phyloP scores from a whole-genome alignment of 129 eudicot genomes.

The Ambrosia artemisiifolia region DNA sequence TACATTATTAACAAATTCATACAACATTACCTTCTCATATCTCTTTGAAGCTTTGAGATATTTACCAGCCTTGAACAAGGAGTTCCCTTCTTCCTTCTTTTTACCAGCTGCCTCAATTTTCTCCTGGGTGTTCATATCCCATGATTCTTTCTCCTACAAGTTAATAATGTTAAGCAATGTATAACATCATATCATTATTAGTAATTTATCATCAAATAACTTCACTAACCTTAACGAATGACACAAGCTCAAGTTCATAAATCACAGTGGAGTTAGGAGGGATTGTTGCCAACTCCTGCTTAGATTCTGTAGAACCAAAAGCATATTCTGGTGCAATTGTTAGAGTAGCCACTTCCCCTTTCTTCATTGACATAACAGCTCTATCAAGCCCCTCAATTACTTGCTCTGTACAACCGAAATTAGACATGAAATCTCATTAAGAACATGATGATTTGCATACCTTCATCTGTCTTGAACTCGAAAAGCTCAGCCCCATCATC shows the following conservation, averaged over 20 bases:
- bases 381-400: constrained; percentile 84
- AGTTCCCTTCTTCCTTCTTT: constrained; percentile 94
- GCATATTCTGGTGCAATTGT: constrained; percentile 78
- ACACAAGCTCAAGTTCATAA: constrained; percentile 75
- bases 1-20: neutral
- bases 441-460: constrained; percentile 25
- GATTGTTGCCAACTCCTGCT: constrained; percentile 72
- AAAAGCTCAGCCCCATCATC: constrained; percentile 52
- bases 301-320: constrained; percentile 66
- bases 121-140: constrained; percentile 86
- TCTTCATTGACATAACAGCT: constrained; percentile 81
- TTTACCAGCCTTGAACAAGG: constrained; percentile 80
- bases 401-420: constrained; percentile 54
- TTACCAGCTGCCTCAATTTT: constrained; percentile 89
- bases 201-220: neutral
- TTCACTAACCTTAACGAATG: constrained; percentile 72
- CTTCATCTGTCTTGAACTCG: constrained; percentile 92
- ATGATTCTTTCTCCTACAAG: constrained; percentile 84
- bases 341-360: constrained; percentile 75
- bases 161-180: neutral
- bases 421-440: neutral
- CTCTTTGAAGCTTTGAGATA: constrained; percentile 73
- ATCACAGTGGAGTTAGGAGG: constrained; percentile 80
- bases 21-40: constrained; percentile 67
- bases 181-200: neutral